Evolutionary conservation across 2,329 filamentous ascomycete species (phyloP), one percentile per base, ranked within the genome.

Genomic region (Colletotrichum paranaense): DNA sequence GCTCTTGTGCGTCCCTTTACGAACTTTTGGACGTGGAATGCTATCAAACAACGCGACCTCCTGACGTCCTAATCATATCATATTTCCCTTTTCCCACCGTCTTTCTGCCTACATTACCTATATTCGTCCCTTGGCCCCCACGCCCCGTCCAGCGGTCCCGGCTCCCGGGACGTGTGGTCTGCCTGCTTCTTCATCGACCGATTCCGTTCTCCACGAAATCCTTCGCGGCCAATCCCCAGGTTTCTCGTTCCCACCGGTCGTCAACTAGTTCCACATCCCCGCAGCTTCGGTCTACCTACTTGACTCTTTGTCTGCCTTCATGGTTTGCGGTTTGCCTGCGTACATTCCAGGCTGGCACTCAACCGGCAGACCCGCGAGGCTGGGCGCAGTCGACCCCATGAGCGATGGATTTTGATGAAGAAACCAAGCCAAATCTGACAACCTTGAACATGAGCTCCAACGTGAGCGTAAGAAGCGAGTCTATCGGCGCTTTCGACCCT

Each of bases 321-420:
- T 42, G 38, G 38, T 19, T 42, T 42, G 16, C 38, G 42, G 4
- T 49, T 49, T 49, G 42, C 42, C 42, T 49, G 19, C 42, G 19
- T n/a, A 49, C 42, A 49, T 1, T 19, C 19, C 42, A 59, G 38
- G 24, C 35, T 62, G 24, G 53, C 42, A 22, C 24, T 19, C 66
- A 26, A 49, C 59, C 28, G 42, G 55, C 59, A 65, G 46, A 60
- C 55, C 42, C 32, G 62, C 19, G 16, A 49, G 14, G 26, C 60
- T 57, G 28, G 60, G 38, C 60, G 38, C 24, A 16, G 60, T 19
- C 53, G 55, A 52, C 30, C 46, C 22, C 30, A 73, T 73, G 59
- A 60, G 49, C 65, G n/a, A 75, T 75, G 73, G 55, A 75, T 49
- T 46, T 65, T 26, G 65, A 75, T 57, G 72, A 72, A 56, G 74